phyloP scores from a whole-genome alignment of 2,329 filamentous ascomycete species.

The Hymenoscyphus albidus region DNA sequence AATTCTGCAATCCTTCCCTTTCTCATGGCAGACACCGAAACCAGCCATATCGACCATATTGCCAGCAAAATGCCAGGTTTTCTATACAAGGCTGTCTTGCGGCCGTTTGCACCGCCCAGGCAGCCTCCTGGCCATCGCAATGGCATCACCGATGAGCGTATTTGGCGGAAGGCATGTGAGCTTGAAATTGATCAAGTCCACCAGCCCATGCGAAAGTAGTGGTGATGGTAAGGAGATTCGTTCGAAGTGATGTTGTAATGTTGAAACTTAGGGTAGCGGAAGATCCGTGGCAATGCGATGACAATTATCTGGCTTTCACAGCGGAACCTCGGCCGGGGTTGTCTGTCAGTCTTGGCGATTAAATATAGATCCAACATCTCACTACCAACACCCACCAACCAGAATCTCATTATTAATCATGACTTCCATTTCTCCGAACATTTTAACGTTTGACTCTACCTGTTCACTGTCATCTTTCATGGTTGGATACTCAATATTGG shows the following conservation, averaged over 20 bases:
- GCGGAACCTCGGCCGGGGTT: neutral
- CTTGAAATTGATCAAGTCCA: slow-evolving; percentile 14
- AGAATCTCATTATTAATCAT: too few species aligned
- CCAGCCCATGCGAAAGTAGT: neutral
- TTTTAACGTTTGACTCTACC: too few species aligned
- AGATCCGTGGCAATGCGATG: neutral
- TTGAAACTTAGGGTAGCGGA: neutral
- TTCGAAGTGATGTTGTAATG: neutral
- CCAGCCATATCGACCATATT: slow-evolving; percentile 28
- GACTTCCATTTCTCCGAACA: too few species aligned
- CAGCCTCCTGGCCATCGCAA: slow-evolving; percentile 32
- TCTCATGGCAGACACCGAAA: slow-evolving; percentile 44
- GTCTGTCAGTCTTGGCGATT: too few species aligned
- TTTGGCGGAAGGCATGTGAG: slow-evolving; percentile 35
- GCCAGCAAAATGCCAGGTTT: slow-evolving; percentile 28
- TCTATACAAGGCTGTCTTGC: slow-evolving; percentile 16
- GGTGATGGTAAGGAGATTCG: neutral
- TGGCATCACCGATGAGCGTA: slow-evolving; percentile 35
- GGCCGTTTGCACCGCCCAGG: slow-evolving; percentile 24
- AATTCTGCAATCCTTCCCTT: slow-evolving; percentile 52
- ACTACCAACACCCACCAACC: too few species aligned
- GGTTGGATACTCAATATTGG: too few species aligned
- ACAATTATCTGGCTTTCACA: neutral
- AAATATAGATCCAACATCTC: too few species aligned
- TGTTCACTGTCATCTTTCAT: too few species aligned